Evolutionary conservation across 2,329 filamentous ascomycete species (phyloP).

Genomic region (Alternaria viburni): DNA sequence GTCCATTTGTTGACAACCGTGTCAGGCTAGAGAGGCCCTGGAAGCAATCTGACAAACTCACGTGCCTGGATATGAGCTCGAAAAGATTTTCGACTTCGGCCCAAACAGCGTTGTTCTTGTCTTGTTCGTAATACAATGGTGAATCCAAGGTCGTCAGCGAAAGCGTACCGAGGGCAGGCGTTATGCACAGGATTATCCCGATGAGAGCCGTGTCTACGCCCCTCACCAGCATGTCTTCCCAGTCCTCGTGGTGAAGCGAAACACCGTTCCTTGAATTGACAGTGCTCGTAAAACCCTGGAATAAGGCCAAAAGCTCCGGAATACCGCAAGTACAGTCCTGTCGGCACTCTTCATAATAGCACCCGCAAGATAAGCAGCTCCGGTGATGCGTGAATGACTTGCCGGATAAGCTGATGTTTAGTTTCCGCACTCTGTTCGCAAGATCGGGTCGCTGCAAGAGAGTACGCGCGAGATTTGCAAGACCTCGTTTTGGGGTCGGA

Average conservation of each 20-base stretch:
- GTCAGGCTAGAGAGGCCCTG: neutral
- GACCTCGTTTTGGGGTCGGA: neutral
- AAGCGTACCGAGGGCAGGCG: neutral
- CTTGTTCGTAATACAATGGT: neutral
- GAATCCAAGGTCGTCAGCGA: neutral
- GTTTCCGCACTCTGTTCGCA: neutral
- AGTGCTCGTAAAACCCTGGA: neutral
- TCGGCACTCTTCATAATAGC: too few relatives aligned
- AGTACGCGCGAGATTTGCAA: neutral
- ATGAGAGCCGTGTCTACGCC: neutral
- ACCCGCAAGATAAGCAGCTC: neutral
- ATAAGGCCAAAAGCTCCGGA: neutral
- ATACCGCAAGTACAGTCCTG: neutral
- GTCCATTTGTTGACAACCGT: neutral
- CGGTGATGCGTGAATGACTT: fast-evolving
- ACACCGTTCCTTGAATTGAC: neutral
- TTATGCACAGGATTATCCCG: neutral
- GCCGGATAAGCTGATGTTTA: neutral
- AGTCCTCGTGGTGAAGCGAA: neutral
- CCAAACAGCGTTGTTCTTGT: neutral
- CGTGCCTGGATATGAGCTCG: neutral
- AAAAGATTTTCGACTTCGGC: neutral
- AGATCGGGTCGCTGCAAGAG: neutral
- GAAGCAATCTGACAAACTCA: neutral
- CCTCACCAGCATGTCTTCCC: neutral